Base-by-base conservation (phyloP, 805 yeast genomes). In the Saccharomycopsis capsularis region DNA sequence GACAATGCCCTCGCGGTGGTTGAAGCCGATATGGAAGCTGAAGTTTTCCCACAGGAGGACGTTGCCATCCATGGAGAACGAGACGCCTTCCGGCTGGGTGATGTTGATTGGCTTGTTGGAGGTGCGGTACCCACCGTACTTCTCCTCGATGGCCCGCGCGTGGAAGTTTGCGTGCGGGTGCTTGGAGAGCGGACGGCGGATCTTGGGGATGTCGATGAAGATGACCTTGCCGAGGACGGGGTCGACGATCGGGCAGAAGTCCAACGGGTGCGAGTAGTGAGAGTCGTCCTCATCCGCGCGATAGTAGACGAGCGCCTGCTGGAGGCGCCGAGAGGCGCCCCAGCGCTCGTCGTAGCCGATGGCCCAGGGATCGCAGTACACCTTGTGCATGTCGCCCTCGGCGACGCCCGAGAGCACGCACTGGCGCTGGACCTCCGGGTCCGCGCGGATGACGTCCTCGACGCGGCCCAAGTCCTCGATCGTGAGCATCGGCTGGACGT, bases 1-100 rank as follows among this genome's bases (percentile, higher is more conserved):
- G 27, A 85, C 91, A 63, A 85, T 80, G 55, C 93, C 93, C 66
- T 85, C 93, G 69, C 91, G 76, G 70, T 83, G 82, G 71, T 85
- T 85, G 76, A 85, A 85, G 35, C 93, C 93, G 63, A 85, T 70
- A 66, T 85, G 91, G 70, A 85, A 73, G 54, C 76, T 73, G 72
- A 78, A 85, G 69, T 84, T 85, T 56, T 83, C 79, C 93, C 93
- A 85, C 54, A 73, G 74, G 74, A 85, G 79, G 46, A 77, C 71
- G 60, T 82, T 74, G 46, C 86, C 88, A 48, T 72, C 71, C 79
- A 84, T 73, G 57, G 73, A 73, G 72, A 85, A 85, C 3, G 88
- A 81, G 47, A 84, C 91, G 50, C 93, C 93, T 55, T 83, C 83
- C 52, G 93, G 93, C 66, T 85, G 93, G 45, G 85, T 74, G 44